Evolutionary conservation across 306 rosid species (phyloP).

Genomic region (Glycine tomentella): DNA sequence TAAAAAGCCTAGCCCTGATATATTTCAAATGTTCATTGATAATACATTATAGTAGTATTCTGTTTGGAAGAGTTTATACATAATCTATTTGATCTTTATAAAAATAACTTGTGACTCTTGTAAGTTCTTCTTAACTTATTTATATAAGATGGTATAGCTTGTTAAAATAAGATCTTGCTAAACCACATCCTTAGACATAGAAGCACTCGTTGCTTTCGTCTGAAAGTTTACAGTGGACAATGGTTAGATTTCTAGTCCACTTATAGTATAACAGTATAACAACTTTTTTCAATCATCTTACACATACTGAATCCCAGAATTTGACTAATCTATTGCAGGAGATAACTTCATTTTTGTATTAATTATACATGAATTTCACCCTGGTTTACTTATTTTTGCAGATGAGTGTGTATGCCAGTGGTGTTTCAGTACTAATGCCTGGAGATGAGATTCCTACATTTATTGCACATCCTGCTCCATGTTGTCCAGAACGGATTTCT

Average conservation of each 20-base stretch:
- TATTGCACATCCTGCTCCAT: conserved; percentile 83
- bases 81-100: not conserved
- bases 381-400: conserved; percentile 43
- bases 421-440: conserved; percentile 93
- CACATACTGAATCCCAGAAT: not conserved
- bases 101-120: not conserved
- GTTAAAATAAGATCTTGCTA: no score
- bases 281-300: conserved; percentile 9
- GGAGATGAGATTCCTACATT: conserved; percentile 88
- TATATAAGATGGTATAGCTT: no score
- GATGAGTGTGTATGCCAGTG: conserved; percentile 83
- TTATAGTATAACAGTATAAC: not conserved
- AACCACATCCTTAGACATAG: not conserved
- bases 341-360: not conserved
- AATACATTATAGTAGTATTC: no score
- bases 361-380: not conserved
- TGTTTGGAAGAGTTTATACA: not conserved
- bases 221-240: not conserved
- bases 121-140: not conserved
- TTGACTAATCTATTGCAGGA: not conserved
- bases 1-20: not conserved
- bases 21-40: no score
- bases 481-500: conserved; percentile 61
- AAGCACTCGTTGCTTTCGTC: not conserved
- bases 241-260: not conserved